Evolutionary conservation across 2,329 filamentous ascomycete species (phyloP).

Genomic region (Trichophyton simii): DNA sequence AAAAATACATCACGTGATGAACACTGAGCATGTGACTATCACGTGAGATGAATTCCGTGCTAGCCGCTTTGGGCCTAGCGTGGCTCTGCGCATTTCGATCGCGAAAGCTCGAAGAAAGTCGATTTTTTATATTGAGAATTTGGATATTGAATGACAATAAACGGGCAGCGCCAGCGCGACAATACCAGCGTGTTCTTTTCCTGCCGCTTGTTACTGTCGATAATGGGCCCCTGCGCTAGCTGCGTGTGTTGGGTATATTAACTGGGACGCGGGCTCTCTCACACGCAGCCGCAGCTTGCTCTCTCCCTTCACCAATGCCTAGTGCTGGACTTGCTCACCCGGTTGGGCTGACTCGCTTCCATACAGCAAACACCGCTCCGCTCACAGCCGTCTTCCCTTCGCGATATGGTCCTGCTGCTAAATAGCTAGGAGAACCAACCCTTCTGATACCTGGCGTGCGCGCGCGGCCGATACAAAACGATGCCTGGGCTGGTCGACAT

Average conservation of each 20-base stretch:
- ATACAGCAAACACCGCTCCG: background rate
- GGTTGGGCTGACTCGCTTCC: background rate
- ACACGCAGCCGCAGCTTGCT: background rate
- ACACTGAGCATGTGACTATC: background rate
- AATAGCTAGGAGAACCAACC: background rate
- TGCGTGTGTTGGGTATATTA: background rate
- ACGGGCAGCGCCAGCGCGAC: background rate
- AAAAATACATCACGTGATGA: background rate
- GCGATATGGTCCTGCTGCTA: conserved; percentile 3
- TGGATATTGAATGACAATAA: background rate
- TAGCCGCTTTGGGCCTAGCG: background rate
- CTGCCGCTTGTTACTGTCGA: background rate
- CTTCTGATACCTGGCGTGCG: background rate
- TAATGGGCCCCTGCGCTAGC: background rate
- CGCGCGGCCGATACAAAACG: background rate
- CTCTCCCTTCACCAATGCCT: background rate
- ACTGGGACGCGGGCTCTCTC: background rate
- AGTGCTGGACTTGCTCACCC: background rate
- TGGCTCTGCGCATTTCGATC: background rate
- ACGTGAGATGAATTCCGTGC: background rate
- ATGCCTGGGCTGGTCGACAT: conserved; percentile 7
- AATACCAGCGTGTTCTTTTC: background rate
- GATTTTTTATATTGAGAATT: too few species aligned
- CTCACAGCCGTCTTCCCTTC: background rate
- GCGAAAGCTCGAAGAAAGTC: conserved; percentile 1